Evolutionary conservation across 2,329 filamentous ascomycete genomes (phyloP).

Genomic region (Colletotrichum phormii): DNA sequence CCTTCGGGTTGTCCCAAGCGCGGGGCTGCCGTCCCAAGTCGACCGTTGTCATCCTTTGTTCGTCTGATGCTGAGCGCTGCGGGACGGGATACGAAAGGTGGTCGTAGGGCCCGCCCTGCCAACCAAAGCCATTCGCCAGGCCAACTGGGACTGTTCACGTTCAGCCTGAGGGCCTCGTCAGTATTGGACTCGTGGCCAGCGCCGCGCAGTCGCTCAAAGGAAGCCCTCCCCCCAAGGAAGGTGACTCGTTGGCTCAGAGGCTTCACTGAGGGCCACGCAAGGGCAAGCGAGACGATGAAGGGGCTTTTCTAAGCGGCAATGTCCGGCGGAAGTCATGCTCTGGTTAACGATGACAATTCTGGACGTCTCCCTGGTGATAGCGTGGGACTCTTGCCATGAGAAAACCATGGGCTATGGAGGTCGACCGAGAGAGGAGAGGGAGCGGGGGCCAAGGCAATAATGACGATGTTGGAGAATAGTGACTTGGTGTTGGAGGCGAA

Average conservation of each 20-base stretch:
- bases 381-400: not conserved
- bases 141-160: conserved; percentile 10
- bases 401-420: not conserved
- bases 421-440: not conserved
- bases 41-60: conserved; percentile 22
- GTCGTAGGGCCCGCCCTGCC: not conserved
- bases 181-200: not conserved
- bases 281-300: not conserved
- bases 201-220: not conserved
- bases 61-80: conserved; percentile 22
- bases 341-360: not conserved
- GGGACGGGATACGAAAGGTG: not conserved
- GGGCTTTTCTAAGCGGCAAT: not conserved
- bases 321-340: conserved; percentile 17
- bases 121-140: not conserved
- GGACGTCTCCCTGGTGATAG: conserved; percentile 17
- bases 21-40: conserved; percentile 26
- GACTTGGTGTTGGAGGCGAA: not conserved
- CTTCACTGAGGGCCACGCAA: not conserved
- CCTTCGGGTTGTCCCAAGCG: conserved; percentile 21
- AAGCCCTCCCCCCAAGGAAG: not conserved
- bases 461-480: conserved; percentile 5
- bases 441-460: not conserved
- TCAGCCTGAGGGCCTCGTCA: conserved; percentile 6
- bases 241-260: conserved; percentile 28